A percentile compares a stretch with the other conserved stretches of the same genome.
These are phyloP conservation scores for Psilocybe subaeruginosa DNA, from an alignment of 768 basidiomycete genomes.

Conservation along the genomic window DNA sequence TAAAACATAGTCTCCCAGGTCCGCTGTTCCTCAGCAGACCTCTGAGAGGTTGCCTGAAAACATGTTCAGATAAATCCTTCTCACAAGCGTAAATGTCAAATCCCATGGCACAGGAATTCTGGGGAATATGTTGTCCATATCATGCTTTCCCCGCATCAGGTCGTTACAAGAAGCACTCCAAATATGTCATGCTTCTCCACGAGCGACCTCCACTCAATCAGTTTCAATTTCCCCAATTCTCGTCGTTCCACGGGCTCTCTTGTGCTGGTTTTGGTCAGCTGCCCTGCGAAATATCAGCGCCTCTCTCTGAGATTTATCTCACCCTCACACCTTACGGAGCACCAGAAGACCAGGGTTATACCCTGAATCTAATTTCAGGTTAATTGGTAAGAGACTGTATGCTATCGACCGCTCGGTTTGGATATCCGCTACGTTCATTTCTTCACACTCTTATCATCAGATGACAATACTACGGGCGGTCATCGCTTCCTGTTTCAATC, in stretches of 20 bases:
- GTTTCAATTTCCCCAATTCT: slow-evolving; percentile 11
- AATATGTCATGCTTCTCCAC: slow-evolving; percentile 15
- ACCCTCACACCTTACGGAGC: slow-evolving; percentile 18
- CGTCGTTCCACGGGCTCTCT: slow-evolving; percentile 18
- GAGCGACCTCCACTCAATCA: slow-evolving; percentile 11
- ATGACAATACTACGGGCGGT: slow-evolving; percentile 20
- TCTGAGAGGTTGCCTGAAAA: neutral
- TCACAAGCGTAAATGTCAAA: slow-evolving; percentile 1
- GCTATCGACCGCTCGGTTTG: slow-evolving; percentile 11
- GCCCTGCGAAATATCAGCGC: slow-evolving; percentile 15
- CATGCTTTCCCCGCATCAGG: slow-evolving; percentile 2
- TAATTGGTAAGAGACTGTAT: slow-evolving; percentile 13
- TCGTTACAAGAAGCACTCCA: slow-evolving; percentile 6
- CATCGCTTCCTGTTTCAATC: slow-evolving; percentile 11
- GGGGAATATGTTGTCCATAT: neutral
- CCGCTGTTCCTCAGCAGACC: neutral
- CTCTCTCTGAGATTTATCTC: slow-evolving; percentile 7
- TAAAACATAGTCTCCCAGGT: neutral
- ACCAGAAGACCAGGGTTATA: slow-evolving; percentile 12
- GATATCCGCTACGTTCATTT: slow-evolving; percentile 12
- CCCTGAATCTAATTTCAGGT: slow-evolving; percentile 20
- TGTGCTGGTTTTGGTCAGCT: slow-evolving; percentile 19
- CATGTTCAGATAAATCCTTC: neutral
- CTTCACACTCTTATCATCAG: slow-evolving; percentile 26
- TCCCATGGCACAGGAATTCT: neutral